Conservation (phyloP, 176 grass and related monocot species). For the Pharus latifolius region DNA sequence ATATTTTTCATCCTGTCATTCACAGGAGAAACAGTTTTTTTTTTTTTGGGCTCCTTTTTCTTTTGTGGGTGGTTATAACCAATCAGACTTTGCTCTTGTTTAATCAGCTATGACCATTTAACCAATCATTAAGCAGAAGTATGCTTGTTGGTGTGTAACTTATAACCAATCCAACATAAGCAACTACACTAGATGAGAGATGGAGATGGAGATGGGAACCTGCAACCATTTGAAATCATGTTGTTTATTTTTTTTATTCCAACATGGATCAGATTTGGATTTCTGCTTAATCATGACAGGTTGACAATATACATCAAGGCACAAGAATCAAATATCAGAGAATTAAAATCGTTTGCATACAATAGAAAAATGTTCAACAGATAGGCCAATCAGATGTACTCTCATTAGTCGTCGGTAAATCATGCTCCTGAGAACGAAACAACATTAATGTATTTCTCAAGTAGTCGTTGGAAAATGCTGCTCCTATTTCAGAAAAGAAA, state of each 20-base stretch:
- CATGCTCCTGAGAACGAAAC: neutral
- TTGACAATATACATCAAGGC: neutral
- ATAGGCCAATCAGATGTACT: neutral
- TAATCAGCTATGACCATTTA: neutral
- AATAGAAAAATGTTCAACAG: neutral
- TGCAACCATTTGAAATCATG: neutral
- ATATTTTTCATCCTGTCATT: neutral
- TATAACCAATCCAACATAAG: neutral
- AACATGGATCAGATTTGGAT: too few species aligned
- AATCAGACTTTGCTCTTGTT: neutral
- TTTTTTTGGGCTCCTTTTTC: neutral
- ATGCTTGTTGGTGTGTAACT: neutral
- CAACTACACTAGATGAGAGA: neutral
- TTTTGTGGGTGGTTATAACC: neutral
- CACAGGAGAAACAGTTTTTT: neutral
- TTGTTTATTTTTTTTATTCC: neutral
- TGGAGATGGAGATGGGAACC: neutral
- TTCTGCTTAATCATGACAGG: too few species aligned
- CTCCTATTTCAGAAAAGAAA: too few species aligned
- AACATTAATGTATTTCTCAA: too few species aligned
- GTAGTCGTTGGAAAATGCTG: too few species aligned
- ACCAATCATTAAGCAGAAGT: neutral
- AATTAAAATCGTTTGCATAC: neutral
- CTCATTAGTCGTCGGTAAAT: too few species aligned
- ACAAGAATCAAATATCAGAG: neutral